Base-by-base conservation (phyloP, 805 yeast genomes). In the Jamesozyma spencerorum region DNA sequence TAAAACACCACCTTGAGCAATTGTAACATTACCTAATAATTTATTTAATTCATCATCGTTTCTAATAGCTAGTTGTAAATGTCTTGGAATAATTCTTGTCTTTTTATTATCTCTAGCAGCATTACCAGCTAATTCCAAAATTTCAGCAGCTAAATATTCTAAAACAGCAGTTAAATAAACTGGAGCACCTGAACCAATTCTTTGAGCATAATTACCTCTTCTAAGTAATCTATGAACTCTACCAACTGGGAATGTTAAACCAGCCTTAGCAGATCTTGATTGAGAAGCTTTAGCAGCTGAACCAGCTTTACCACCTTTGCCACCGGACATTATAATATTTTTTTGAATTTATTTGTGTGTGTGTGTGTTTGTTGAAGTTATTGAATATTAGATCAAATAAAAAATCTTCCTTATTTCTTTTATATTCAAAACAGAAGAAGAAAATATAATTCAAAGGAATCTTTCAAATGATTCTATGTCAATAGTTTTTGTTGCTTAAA, bases 141-240 rank as follows among this genome's bases (percentile, higher is more conserved):
- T 86, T 79, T 90, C 97, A 56, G 97, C 97, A 65, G 96, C 88
- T 66, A 90, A 78, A 69, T 90, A 90, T 72, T 90, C 97, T 60
- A 90, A 76, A 44, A 90, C 97, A 42, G 97, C 94, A 55, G 97
- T 88, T 65, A 90, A 77, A 74, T 88, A 90, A 50, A 90, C 90
- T 72, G 97, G 97, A 61, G 97, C 97, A 80, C 95, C 96, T 55
- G 97, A 87, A 79, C 97, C 97, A 59, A 90, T 82, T 75, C 97
- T 82, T 74, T 88, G 94, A 63, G 97, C 94, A 75, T 90, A 85
- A 81, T 88, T 85, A 68, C 95, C 96, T 73, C 83, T 86, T 80
- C 94, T 85, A 64, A 90, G 73, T 58, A 88, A 77, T 74, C 97
- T 81, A 77, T 90, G 96, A 57, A 90, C 92, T 81, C 97, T 88